These are phyloP conservation scores for Fusarium cyanostomum DNA, from an alignment of 2,329 filamentous ascomycete genomes.

Conservation along the genomic window DNA sequence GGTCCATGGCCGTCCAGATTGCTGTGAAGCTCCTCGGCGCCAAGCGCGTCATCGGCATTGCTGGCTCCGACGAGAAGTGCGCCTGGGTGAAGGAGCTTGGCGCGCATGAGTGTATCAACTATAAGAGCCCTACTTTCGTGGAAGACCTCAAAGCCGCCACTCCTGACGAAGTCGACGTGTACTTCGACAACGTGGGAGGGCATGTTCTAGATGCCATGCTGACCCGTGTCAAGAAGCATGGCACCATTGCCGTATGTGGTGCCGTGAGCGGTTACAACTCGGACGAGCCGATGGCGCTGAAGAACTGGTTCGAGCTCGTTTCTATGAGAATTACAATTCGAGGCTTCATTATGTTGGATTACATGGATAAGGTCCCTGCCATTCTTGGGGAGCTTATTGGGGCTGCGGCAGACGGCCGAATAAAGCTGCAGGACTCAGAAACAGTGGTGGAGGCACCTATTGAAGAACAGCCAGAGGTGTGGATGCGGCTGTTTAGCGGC, in stretches of 20 bases:
- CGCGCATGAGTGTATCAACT: conserved; percentile 44
- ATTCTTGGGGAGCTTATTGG: conserved; percentile 43
- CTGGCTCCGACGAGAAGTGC: conserved; percentile 43
- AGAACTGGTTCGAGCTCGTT: conserved; percentile 45
- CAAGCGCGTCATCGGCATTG: conserved; percentile 44
- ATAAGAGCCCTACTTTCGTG: conserved; percentile 44
- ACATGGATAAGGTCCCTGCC: conserved; percentile 42
- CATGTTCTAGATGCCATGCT: conserved; percentile 41
- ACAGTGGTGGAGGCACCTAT: conserved; percentile 41
- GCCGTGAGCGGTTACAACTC: conserved; percentile 43
- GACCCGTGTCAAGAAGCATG: conserved; percentile 42
- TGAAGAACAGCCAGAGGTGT: conserved; percentile 41
- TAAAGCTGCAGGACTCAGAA: conserved; percentile 39
- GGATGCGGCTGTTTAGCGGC: conserved; percentile 42
- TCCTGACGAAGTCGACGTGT: conserved; percentile 43
- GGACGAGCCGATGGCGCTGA: conserved; percentile 41
- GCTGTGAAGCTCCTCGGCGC: conserved; percentile 42
- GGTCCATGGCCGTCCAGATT: conserved; percentile 45
- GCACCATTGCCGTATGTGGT: conserved; percentile 42
- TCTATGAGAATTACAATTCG: conserved; percentile 40
- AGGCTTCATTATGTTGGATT: conserved; percentile 45
- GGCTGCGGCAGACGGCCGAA: conserved; percentile 41
- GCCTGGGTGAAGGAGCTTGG: conserved; percentile 43
- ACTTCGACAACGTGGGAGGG: conserved; percentile 46
- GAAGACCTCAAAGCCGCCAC: conserved; percentile 42